Evolutionary conservation across 2,329 filamentous ascomycete genomes (phyloP).

Genomic region (Pseudomassariella vexata): DNA sequence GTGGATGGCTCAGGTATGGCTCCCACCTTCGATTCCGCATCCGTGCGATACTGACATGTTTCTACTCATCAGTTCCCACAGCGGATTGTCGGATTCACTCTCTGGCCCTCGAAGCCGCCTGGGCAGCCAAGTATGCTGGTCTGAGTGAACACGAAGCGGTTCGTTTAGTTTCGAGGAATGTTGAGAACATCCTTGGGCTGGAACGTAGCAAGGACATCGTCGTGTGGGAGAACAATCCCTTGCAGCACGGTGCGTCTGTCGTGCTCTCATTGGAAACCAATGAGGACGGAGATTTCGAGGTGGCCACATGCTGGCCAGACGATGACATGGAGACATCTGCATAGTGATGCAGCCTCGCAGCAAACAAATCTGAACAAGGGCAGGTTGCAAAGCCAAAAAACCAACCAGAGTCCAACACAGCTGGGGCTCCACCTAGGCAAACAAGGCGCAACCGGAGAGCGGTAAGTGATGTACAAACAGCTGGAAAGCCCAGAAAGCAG

Average conservation of each 20-base stretch:
- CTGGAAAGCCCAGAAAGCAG: too few species aligned
- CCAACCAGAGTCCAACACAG: too few species aligned
- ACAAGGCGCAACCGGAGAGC: too few species aligned
- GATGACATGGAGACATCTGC: conserved; percentile 5
- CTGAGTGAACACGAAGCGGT: conserved; percentile 27
- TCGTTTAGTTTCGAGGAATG: conserved; percentile 30
- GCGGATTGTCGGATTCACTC: conserved; percentile 32
- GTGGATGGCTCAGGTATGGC: conserved; percentile 18
- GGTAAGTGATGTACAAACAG: too few species aligned
- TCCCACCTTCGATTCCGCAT: too few species aligned
- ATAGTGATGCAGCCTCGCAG: too few species aligned
- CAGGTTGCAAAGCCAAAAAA: too few species aligned
- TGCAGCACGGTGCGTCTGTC: conserved; percentile 32
- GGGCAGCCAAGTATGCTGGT: conserved; percentile 33
- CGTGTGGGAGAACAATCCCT: conserved; percentile 35
- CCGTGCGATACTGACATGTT: too few species aligned
- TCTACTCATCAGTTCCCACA: conserved; percentile 12
- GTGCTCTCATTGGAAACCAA: conserved; percentile 28
- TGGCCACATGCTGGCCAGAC: conserved; percentile 28
- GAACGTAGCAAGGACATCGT: conserved; percentile 31
- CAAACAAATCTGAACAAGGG: too few species aligned
- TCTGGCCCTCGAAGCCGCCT: conserved; percentile 30
- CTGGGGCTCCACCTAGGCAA: too few species aligned
- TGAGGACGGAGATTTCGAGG: conserved; percentile 19
- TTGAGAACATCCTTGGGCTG: conserved; percentile 34